phyloP scores from a whole-genome alignment of 176 grass and related monocot genomes.

The Triticum dicoccoides region DNA sequence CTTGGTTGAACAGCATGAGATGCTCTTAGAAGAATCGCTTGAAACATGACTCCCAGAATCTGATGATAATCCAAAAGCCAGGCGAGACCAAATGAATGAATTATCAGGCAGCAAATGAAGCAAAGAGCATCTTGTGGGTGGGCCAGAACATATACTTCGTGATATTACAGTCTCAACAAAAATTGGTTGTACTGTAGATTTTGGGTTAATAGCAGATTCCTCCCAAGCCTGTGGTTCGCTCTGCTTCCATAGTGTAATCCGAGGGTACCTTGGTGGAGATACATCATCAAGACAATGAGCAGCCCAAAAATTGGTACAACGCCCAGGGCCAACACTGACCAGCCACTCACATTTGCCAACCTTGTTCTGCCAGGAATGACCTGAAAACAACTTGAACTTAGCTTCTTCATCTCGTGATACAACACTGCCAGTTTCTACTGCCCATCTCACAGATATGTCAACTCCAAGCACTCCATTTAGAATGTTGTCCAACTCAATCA shows the following conservation, averaged over 20 bases:
- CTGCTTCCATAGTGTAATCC: constrained; percentile 77
- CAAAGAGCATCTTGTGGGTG: constrained; percentile 70
- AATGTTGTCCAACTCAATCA: constrained; percentile 72
- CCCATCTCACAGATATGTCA: constrained; percentile 78
- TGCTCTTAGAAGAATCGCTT: constrained; percentile 36
- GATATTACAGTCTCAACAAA: constrained; percentile 63
- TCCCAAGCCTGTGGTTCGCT: constrained; percentile 34
- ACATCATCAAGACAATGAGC: constrained; percentile 87
- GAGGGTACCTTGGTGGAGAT: constrained; percentile 72
- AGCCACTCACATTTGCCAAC: constrained; percentile 93
- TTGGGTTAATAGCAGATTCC: constrained; percentile 33
- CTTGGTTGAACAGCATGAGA: constrained; percentile 38
- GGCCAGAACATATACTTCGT: constrained; percentile 57
- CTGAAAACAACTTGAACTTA: constrained; percentile 55
- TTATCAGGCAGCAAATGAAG: constrained; percentile 69
- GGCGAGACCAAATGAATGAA: constrained; percentile 47
- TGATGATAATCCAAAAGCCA: constrained; percentile 41
- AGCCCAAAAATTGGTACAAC: constrained; percentile 69
- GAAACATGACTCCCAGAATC: constrained; percentile 40
- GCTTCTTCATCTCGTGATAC: constrained; percentile 46
- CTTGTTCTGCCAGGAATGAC: constrained; percentile 30
- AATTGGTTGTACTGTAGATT: constrained; percentile 36
- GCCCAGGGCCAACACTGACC: constrained; percentile 56
- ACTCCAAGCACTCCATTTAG: constrained; percentile 70
- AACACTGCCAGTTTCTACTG: constrained; percentile 51